Evolutionary conservation across 2,329 filamentous ascomycete species (phyloP).

Genomic region (Ceratocystis cacaofunesta): DNA sequence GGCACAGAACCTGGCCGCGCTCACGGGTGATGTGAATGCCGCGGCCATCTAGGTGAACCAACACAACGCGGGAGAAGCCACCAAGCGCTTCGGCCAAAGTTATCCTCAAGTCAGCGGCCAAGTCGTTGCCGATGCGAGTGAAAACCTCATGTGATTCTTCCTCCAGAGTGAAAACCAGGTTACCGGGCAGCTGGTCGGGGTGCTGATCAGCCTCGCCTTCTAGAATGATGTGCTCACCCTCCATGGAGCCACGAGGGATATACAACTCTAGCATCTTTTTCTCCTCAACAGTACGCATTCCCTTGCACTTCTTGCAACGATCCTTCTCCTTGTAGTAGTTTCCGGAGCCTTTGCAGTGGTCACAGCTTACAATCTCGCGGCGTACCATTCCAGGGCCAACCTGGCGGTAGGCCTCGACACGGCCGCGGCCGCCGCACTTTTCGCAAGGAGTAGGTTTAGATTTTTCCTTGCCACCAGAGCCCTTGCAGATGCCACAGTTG

Average conservation of each 20-base stretch:
- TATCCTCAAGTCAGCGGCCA: conserved; percentile 67
- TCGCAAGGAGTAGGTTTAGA: conserved; percentile 72
- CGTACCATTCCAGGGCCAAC: conserved; percentile 78
- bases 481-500: conserved; percentile 75
- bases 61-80: conserved; percentile 77
- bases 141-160: conserved; percentile 74
- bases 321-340: conserved; percentile 90
- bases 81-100: conserved; percentile 70
- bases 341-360: conserved; percentile 72
- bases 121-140: conserved; percentile 66
- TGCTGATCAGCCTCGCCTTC: conserved; percentile 89
- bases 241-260: conserved; percentile 72
- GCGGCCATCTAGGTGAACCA: conserved; percentile 86
- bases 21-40: conserved; percentile 71
- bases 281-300: conserved; percentile 69
- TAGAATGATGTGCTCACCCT: conserved; percentile 79
- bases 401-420: conserved; percentile 62
- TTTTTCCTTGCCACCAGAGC: conserved; percentile 80
- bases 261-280: conserved; percentile 95
- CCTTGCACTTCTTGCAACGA: conserved; percentile 98
- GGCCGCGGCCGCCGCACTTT: conserved; percentile 67
- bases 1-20: conserved; percentile 66
- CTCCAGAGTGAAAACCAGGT: conserved; percentile 78
- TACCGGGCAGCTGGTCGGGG: conserved; percentile 76
- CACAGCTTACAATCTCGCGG: conserved; percentile 64